Conservation (phyloP, 768 basidiomycete genomes). For the Boletus subparvulus region DNA sequence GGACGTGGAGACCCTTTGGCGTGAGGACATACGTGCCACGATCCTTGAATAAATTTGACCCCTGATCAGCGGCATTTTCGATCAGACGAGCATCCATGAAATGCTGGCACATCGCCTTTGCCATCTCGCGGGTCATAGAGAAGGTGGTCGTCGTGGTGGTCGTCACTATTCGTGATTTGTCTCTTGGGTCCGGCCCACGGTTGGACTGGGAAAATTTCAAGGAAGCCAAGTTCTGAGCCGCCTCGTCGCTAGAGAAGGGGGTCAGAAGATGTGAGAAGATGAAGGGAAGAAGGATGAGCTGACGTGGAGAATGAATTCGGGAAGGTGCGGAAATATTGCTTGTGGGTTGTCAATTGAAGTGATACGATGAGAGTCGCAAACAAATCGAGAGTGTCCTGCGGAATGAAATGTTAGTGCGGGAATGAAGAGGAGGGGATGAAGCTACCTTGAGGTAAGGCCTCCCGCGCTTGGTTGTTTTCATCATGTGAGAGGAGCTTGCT, state of each 20-base stretch:
- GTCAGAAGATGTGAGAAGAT: conserved; percentile 10
- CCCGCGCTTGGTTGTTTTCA: conserved; percentile 97
- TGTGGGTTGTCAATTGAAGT: conserved; percentile 81
- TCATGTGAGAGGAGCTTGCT: conserved; percentile 85
- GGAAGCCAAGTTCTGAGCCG: conserved; percentile 87
- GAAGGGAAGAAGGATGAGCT: conserved; percentile 33
- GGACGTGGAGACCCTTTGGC: conserved; percentile 96
- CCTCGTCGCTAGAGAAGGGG: conserved; percentile 74
- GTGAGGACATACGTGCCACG: conserved; percentile 95
- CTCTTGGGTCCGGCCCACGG: conserved; percentile 96
- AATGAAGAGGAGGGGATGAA: conserved; percentile 10
- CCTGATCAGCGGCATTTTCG: conserved; percentile 92
- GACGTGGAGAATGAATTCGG: conserved; percentile 95
- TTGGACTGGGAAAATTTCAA: conserved; percentile 99
- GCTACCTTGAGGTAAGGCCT: conserved; percentile 88
- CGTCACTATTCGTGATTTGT: conserved; percentile 96
- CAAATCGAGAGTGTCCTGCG: conserved; percentile 94
- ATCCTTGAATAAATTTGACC: conserved; percentile 92
- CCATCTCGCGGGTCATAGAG: conserved; percentile 99
- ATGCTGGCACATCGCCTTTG: conserved; percentile 99
- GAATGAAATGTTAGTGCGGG: not conserved
- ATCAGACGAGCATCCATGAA: conserved; percentile 99
- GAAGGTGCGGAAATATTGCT: conserved; percentile 95
- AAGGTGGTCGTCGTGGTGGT: conserved; percentile 99
- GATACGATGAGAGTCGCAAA: conserved; percentile 97